Base-by-base conservation (phyloP, 2,329 filamentous ascomycete species). In the Colletotrichum caudatum region DNA sequence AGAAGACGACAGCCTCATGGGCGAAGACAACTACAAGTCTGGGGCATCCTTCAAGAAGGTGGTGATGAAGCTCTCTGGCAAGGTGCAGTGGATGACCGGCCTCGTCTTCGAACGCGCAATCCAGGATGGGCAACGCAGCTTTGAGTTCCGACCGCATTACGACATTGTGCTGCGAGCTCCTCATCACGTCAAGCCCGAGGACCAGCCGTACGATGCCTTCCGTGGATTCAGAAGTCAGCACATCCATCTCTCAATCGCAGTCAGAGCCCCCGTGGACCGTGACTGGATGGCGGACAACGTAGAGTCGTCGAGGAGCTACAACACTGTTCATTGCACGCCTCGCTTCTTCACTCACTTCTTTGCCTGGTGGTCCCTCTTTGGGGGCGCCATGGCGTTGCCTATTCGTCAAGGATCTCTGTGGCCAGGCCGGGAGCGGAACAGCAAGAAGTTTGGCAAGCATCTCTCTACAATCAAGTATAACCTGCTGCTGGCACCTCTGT, bases 401-500 rank as follows among this genome's bases (percentile, higher is more conserved):
- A 92, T 99, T 69, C 93, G 96, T 0, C 97, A 99, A 83, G 96
- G 96, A 20, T 88, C 89, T 58, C 87, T 99, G 3, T 99, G 95
- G 91, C 95, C 95, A 7, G 94, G 94, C 0, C 89, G 94, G 33
- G 96, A 98, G 76, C 98, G 97, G 85, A 96, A 94, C 57, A 98
- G 94, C 85, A 99, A 99, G 84, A 99, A 99, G 80, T 99, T 99
- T 80, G 95, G 95, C 18, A 90, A 96, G 61, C 97, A 99, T 81
- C 85, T 99, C 73, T 95, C 94, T n/a, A 99, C 97, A 11, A 95
- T 99, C 85, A 99, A 99, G 84, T 98, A 98, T 83, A 98, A 95
- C 74, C 84, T 99, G 29, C 87, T 98, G 3, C 85, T 99, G 20
- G 97, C 96, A 2, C 96, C 96, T 0, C 84, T 99, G 2, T 99